These are phyloP conservation scores for Cyberlindnera mycetangii DNA, from an alignment of 805 yeast genomes.

Conservation along the genomic window DNA sequence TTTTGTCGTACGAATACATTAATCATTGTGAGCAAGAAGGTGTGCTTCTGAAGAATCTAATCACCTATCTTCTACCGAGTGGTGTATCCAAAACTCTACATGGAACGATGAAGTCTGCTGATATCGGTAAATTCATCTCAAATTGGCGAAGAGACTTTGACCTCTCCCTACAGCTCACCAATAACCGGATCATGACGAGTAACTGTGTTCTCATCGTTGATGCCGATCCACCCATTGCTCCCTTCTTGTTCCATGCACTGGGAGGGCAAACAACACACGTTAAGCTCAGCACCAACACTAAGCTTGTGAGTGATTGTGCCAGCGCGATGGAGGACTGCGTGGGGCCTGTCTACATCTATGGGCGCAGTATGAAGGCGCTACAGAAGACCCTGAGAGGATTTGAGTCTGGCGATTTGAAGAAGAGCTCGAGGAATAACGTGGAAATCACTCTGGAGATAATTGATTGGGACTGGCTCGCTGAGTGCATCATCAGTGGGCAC, in stretches of 20 bases:
- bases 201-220: conserved; percentile 22
- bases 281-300: conserved; percentile 9
- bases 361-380: conserved; percentile 2
- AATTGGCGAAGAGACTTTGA: conserved; percentile 33
- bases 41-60: conserved; percentile 23
- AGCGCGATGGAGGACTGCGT: neutral
- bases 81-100: conserved; percentile 56
- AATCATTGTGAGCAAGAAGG: conserved; percentile 41
- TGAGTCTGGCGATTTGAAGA: conserved; percentile 4
- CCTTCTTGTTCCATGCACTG: conserved; percentile 43
- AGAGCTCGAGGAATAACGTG: neutral
- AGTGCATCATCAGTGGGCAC: conserved; percentile 45
- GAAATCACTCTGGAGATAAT: conserved; percentile 30
- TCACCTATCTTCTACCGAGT: conserved; percentile 61
- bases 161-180: conserved; percentile 40
- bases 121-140: conserved; percentile 41
- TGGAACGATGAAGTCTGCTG: conserved; percentile 42
- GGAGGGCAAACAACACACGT: conserved; percentile 34
- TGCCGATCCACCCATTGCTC: conserved; percentile 30
- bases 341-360: conserved; percentile 12
- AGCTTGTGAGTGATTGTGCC: conserved; percentile 11
- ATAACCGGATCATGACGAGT: conserved; percentile 31
- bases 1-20: conserved; percentile 57
- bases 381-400: conserved; percentile 5
- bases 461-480: conserved; percentile 68